Conservation (phyloP, 2,329 filamentous ascomycete species). For the Venturia carpophila region DNA sequence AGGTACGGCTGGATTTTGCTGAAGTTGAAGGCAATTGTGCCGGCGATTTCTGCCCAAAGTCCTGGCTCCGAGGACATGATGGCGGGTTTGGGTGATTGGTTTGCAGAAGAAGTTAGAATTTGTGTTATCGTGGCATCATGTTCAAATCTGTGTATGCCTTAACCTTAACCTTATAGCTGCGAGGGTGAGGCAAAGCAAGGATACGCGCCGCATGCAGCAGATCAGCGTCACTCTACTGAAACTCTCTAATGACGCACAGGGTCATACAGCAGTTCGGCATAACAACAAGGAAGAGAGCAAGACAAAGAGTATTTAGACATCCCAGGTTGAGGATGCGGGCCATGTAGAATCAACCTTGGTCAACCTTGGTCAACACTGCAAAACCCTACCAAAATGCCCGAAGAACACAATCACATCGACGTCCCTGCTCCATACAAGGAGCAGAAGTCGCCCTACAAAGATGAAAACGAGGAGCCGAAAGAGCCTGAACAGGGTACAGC, state of each 20-base stretch:
- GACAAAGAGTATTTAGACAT: neutral
- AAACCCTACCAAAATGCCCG: neutral
- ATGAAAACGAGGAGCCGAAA: constrained; percentile 6
- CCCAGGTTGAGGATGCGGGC: neutral
- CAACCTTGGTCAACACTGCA: neutral
- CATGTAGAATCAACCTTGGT: too few species aligned
- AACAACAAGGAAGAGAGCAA: constrained; percentile 1
- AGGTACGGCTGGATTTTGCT: constrained; percentile 35
- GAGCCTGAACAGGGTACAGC: constrained; percentile 8
- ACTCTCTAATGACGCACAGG: neutral
- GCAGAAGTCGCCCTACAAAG: constrained; percentile 15
- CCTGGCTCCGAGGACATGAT: constrained; percentile 20
- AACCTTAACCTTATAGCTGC: too few species aligned
- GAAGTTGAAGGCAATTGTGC: constrained; percentile 39
- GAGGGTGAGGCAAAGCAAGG: too few species aligned
- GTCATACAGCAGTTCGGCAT: neutral
- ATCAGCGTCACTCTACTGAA: neutral
- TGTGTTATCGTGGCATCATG: too few species aligned
- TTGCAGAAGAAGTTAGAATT: too few species aligned
- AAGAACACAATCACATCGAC: constrained; percentile 11
- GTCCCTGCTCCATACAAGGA: constrained; percentile 16
- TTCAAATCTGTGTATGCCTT: too few species aligned
- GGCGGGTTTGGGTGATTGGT: neutral
- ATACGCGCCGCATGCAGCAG: neutral
- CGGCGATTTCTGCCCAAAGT: constrained; percentile 29